phyloP scores from a whole-genome alignment of 352 stramenopile genomes.

The Pythium biforme region DNA sequence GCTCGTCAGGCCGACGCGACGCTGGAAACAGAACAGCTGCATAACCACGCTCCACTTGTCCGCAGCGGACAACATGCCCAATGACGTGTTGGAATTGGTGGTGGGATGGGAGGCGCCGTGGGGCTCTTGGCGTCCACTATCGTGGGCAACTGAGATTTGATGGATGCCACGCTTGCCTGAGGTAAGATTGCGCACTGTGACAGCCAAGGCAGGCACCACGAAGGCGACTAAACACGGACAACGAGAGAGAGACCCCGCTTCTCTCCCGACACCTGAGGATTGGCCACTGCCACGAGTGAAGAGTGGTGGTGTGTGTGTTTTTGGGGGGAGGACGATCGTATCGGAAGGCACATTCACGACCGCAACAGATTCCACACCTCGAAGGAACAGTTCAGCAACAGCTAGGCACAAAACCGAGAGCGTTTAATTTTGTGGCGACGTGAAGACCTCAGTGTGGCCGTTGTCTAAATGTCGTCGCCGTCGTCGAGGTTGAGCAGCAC shows the following conservation, averaged over 20 bases:
- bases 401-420: background rate
- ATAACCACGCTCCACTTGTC: too few relatives aligned
- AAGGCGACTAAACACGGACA: background rate
- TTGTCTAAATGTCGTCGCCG: conserved; percentile 69
- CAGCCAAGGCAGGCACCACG: background rate
- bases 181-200: background rate
- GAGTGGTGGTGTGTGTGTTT: too few relatives aligned
- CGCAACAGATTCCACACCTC: background rate
- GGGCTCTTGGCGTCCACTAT: background rate
- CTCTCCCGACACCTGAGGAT: too few relatives aligned
- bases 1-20: too few relatives aligned
- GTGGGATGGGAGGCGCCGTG: too few relatives aligned
- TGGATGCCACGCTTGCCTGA: background rate
- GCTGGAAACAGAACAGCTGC: too few relatives aligned
- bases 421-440: background rate
- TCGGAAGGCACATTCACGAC: too few relatives aligned
- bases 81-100: background rate
- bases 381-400: too few relatives aligned
- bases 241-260: too few relatives aligned
- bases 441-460: background rate
- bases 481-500: conserved; percentile 80
- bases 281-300: too few relatives aligned
- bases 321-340: too few relatives aligned
- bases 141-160: background rate
- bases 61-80: too few relatives aligned